Evolutionary conservation across 2,329 filamentous ascomycete genomes (phyloP).

Genomic region (Thyridium curvatum): DNA sequence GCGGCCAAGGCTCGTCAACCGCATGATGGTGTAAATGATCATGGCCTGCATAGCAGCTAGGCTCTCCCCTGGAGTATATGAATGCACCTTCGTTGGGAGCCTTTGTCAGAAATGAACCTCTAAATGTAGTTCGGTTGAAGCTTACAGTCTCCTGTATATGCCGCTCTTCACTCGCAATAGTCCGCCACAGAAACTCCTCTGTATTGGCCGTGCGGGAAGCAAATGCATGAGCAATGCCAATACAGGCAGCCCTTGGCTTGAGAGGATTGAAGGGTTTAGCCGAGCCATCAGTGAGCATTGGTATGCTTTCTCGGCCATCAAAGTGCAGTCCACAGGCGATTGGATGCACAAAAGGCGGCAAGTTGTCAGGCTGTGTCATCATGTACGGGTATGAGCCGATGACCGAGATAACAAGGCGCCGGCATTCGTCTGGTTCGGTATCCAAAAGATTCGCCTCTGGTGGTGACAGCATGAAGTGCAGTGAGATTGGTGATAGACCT

Average conservation of each 20-base stretch:
- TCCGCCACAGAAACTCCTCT: constrained; percentile 17
- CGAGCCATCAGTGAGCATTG: background rate
- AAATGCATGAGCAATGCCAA: constrained; percentile 18
- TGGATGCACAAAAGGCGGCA: constrained; percentile 23
- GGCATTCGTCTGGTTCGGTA: constrained; percentile 1
- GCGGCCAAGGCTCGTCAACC: constrained; percentile 12
- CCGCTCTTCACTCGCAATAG: constrained; percentile 14
- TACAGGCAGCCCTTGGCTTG: constrained; percentile 15
- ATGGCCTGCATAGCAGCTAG: constrained; percentile 14
- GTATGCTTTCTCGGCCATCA: background rate
- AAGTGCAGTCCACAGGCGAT: constrained; percentile 9
- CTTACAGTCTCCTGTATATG: constrained; percentile 9
- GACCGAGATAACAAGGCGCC: constrained; percentile 14
- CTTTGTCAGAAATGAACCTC: no score
- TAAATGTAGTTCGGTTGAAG: no score
- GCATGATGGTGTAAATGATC: constrained; percentile 22
- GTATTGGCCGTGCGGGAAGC: constrained; percentile 13
- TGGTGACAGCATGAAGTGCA: background rate
- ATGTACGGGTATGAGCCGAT: constrained; percentile 17
- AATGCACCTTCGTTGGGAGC: constrained; percentile 9
- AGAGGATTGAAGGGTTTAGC: constrained; percentile 1
- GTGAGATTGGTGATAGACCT: background rate
- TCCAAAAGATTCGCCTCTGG: background rate
- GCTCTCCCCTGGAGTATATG: constrained; percentile 7
- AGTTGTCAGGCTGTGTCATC: constrained; percentile 21